Percentiles rank a stretch among this genome's conserved stretches.
Conservation (phyloP, 805 yeast species). For the Wickerhamomyces hampshirensis region DNA sequence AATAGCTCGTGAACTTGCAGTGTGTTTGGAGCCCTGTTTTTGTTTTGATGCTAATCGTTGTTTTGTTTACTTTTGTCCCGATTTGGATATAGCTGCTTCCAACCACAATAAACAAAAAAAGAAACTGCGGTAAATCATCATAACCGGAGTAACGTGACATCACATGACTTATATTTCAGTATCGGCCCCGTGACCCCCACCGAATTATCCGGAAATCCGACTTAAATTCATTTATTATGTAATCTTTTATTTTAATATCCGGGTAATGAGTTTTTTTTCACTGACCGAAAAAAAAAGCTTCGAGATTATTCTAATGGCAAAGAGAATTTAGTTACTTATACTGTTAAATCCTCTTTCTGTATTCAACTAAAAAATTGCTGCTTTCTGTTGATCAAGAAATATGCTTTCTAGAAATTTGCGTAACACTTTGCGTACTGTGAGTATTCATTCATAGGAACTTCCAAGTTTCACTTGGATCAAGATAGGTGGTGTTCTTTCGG, state of each 20-base stretch:
- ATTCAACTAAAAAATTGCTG: neutral
- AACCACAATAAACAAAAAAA: too few species aligned
- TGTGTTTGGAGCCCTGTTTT: neutral
- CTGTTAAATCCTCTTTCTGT: neutral
- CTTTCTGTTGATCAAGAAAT: conserved; percentile 2
- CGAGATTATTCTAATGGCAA: conserved; percentile 10
- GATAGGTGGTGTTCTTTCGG: too few species aligned
- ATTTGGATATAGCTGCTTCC: too few species aligned
- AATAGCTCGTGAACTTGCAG: too few species aligned
- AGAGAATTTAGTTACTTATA: neutral
- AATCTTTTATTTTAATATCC: too few species aligned
- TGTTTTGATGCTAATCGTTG: neutral
- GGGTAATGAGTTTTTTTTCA: too few species aligned
- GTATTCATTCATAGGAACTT: conserved; percentile 5
- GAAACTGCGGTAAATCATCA: too few species aligned
- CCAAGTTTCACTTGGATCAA: neutral
- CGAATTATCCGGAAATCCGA: neutral
- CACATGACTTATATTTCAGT: too few species aligned
- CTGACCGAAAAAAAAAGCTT: conserved; percentile 13
- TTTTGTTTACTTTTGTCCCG: conserved; percentile 21
- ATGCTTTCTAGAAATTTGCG: conserved; percentile 26
- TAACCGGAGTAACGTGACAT: too few species aligned
- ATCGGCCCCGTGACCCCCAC: too few species aligned
- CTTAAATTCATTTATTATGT: too few species aligned
- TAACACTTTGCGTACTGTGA: conserved; percentile 23